Conservation (phyloP, 2,329 filamentous ascomycete species). For the Rutstroemia sp. region DNA sequence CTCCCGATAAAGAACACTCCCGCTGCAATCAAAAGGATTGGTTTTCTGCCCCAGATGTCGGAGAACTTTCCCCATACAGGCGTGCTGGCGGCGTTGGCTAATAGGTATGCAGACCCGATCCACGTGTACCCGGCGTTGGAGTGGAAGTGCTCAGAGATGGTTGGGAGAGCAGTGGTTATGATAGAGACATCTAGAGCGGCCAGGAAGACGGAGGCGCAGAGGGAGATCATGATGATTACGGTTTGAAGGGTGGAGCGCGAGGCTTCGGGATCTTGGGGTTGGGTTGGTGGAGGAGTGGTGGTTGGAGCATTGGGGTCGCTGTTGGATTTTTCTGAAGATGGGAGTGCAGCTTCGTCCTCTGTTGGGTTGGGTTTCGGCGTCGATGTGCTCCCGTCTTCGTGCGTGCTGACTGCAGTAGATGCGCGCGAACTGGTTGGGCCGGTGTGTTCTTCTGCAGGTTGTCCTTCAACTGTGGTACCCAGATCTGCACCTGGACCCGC, state of each 20-base stretch:
- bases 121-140: constrained; percentile 54
- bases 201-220: constrained; percentile 29
- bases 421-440: neutral
- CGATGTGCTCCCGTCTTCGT: neutral
- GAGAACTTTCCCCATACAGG: constrained; percentile 58
- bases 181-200: constrained; percentile 40
- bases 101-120: constrained; percentile 68
- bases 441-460: neutral
- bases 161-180: constrained; percentile 53
- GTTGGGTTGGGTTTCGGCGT: neutral
- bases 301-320: neutral
- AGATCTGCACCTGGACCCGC: constrained; percentile 9
- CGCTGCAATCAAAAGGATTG: constrained; percentile 40
- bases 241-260: constrained; percentile 27
- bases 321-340: neutral
- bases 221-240: constrained; percentile 26
- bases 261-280: constrained; percentile 20
- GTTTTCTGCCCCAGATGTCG: constrained; percentile 52
- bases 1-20: constrained; percentile 46
- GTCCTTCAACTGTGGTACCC: neutral
- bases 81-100: constrained; percentile 58
- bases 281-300: neutral
- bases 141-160: constrained; percentile 46
- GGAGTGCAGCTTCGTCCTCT: too few relatives aligned
- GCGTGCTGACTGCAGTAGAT: neutral